A percentile compares a stretch with the other conserved stretches of the same genome.
phyloP scores from a whole-genome alignment of 768 basidiomycete species.

The Cyathus striatus region DNA sequence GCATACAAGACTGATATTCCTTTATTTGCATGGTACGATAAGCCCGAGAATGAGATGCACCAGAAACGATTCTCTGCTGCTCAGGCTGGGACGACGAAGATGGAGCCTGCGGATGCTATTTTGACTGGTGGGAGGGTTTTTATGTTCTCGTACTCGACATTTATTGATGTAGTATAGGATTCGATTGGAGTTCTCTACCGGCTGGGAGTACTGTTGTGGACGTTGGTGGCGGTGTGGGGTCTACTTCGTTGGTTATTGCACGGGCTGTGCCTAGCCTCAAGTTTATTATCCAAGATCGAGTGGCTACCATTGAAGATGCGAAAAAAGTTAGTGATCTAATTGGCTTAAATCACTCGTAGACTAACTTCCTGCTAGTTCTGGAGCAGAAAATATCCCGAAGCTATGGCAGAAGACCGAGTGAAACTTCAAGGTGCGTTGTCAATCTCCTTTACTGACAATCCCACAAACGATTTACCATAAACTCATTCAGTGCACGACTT shows the following conservation, averaged over 20 bases:
- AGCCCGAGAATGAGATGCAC: constrained; percentile 12
- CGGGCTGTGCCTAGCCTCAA: not conserved
- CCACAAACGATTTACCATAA: too few species aligned
- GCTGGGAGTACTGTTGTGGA: not conserved
- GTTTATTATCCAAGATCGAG: not conserved
- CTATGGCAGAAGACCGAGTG: not conserved
- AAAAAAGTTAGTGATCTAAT: not conserved
- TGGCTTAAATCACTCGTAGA: too few species aligned
- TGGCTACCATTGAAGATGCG: not conserved
- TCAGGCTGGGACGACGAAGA: constrained; percentile 14
- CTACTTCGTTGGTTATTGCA: not conserved
- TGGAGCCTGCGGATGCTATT: constrained; percentile 16
- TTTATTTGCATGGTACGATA: constrained; percentile 19
- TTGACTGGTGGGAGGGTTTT: constrained; percentile 8
- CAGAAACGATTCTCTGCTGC: constrained; percentile 26
- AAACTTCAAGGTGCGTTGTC: not conserved
- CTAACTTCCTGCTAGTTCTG: not conserved
- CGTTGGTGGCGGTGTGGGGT: not conserved
- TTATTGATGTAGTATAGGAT: too few species aligned
- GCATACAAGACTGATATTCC: constrained; percentile 15
- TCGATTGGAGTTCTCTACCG: not conserved
- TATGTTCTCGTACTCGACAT: too few species aligned
- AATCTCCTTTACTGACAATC: not conserved
- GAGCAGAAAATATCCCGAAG: not conserved
- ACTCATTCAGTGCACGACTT: constrained; percentile 57